These are phyloP conservation scores for Arachis monticola DNA, from an alignment of 331 rosid species.

Conservation along the genomic window DNA sequence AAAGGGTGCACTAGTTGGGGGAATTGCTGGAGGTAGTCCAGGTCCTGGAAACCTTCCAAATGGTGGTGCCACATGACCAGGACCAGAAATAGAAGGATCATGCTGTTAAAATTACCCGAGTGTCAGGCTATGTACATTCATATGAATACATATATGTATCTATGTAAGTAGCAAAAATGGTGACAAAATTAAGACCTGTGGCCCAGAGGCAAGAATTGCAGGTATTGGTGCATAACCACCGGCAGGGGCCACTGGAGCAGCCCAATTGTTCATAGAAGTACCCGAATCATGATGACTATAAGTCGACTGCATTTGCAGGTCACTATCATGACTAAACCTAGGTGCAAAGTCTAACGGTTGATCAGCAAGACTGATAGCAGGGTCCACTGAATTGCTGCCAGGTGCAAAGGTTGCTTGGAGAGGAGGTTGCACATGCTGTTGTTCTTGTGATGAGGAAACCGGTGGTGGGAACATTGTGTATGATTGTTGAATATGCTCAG, in stretches of 20 bases:
- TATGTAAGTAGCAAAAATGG: slow-evolving; percentile 24
- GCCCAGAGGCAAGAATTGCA: slow-evolving; percentile 70
- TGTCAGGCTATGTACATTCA: slow-evolving; percentile 35
- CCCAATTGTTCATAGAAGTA: slow-evolving; percentile 73
- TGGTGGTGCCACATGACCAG: slow-evolving; percentile 69
- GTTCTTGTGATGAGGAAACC: slow-evolving; percentile 67
- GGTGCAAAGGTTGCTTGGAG: slow-evolving; percentile 53
- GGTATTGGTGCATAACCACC: slow-evolving; percentile 68
- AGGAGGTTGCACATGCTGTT: slow-evolving; percentile 56
- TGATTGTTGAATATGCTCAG: slow-evolving; percentile 62
- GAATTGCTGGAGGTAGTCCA: slow-evolving; percentile 64
- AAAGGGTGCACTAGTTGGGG: slow-evolving; percentile 67
- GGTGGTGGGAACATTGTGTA: slow-evolving; percentile 52
- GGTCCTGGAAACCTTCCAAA: slow-evolving; percentile 90
- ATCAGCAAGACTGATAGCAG: slow-evolving; percentile 72
- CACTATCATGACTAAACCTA: slow-evolving; percentile 65
- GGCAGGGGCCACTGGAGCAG: slow-evolving; percentile 65
- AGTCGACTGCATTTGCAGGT: slow-evolving; percentile 61
- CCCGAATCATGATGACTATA: slow-evolving; percentile 68
- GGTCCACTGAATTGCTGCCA: slow-evolving; percentile 58
- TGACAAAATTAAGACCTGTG: slow-evolving; percentile 69
- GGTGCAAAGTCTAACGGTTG: slow-evolving; percentile 95
- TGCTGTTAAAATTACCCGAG: slow-evolving; percentile 63
- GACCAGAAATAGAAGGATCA: slow-evolving; percentile 66
- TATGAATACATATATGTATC: neutral